Evolutionary conservation across 352 stramenopile species (phyloP), one percentile per base, ranked within the genome.

Genomic region (Pythium phragmiticola): DNA sequence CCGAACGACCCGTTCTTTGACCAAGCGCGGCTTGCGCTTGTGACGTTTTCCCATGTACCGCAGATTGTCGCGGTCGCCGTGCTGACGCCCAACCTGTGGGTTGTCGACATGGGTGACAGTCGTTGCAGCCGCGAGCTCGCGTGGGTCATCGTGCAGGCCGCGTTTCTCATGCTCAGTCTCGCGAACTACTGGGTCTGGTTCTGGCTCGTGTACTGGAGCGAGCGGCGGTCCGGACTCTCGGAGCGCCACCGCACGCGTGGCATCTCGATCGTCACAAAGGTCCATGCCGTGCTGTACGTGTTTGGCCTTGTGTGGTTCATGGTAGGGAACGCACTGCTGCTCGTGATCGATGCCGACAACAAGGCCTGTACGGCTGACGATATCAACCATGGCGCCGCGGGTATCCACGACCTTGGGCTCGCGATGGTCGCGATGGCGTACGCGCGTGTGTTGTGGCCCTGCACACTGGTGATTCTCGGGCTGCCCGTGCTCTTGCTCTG

Each of bases 1-100:
- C 61, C 61, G 5, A 68, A 59, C 45, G 64, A 70, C 53, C 64
- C 64, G 14, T 70, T 70, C 64, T 66, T 60, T 34, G 64, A 70
- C 21, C 28, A 59, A 8, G 46, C 52, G 30, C 57, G 64, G 1
- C 64, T 70, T 12, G 51, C 54, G 36, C 50, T 70, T 23, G 43
- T 56, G 41, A 66, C 64, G 30, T 11, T 59, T 12, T 59, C 53
- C 30, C 43, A 63, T 39, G 57, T 70, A 8, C 64, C 64, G 0
- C 64, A 70, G 37, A 57, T 70, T 7, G 21, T 70, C 36, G 64
- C 64, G 0, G 60, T 63, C 14, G 37, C 26, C 3, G 43, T 65
- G 42, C 37, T 70, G 17, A 60, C 64, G 14, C 64, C 64, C 2
- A 65, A 65, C 23, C 33, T 66, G 33, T 70, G 64, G 64, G 53